A percentile compares a stretch with the other conserved stretches of the same genome.
Evolutionary conservation across 2,329 filamentous ascomycete genomes (phyloP).

Genomic region (Talaromyces marneffei): DNA sequence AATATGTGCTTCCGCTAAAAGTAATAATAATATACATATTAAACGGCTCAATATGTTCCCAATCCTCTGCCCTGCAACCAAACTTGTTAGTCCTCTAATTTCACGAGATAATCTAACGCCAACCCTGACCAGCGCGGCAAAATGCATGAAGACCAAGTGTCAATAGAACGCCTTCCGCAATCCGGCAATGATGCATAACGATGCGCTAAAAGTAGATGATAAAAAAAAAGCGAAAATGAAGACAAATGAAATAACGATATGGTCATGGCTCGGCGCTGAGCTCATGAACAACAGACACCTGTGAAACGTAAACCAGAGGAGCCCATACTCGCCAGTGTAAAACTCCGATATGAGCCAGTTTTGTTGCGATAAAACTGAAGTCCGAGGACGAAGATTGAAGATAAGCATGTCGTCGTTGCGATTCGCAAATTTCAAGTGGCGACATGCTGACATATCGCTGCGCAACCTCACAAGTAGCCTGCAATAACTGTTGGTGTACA

Average conservation of each 20-base stretch:
- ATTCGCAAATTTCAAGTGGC: slow-evolving; percentile 40
- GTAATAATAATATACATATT: slow-evolving; percentile 5
- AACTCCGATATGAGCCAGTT: slow-evolving; percentile 74
- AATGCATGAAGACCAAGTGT: neutral
- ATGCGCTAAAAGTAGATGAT: slow-evolving; percentile 7
- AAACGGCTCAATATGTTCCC: neutral
- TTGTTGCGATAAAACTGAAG: slow-evolving; percentile 52
- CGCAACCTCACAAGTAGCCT: slow-evolving; percentile 28
- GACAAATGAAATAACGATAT: slow-evolving; percentile 4
- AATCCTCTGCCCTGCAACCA: neutral
- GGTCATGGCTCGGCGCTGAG: slow-evolving; percentile 4
- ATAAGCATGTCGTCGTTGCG: slow-evolving; percentile 27
- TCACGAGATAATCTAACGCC: neutral
- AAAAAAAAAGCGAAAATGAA: neutral
- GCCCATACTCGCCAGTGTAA: slow-evolving; percentile 90
- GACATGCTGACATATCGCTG: slow-evolving; percentile 37
- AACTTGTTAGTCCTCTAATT: neutral
- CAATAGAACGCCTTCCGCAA: neutral
- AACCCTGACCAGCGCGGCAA: neutral
- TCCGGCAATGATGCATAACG: slow-evolving; percentile 9
- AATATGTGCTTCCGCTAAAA: slow-evolving; percentile 5
- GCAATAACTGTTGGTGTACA: slow-evolving; percentile 30
- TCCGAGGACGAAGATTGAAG: neutral
- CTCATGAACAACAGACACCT: slow-evolving; percentile 15
- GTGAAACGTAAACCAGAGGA: slow-evolving; percentile 59